phyloP scores from a whole-genome alignment of 768 basidiomycete species.

The Lactifluus hygrophoroides region DNA sequence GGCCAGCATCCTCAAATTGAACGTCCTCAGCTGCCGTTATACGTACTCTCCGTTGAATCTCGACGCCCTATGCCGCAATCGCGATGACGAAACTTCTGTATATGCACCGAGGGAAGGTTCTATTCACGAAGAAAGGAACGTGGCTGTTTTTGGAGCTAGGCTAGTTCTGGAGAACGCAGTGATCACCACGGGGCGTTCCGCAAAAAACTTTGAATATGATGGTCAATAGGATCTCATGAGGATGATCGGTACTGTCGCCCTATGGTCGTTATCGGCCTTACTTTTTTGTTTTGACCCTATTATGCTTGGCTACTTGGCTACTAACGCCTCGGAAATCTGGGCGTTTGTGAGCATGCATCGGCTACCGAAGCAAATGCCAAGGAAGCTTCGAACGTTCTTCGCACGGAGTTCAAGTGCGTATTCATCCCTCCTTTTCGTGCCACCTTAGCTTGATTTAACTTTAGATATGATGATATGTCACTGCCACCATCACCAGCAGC shows the following conservation, averaged over 20 bases:
- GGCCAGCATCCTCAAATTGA: constrained; percentile 49
- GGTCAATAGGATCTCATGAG: constrained; percentile 48
- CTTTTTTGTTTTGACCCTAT: too few species aligned
- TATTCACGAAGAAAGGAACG: too few species aligned
- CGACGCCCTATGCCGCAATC: constrained; percentile 22
- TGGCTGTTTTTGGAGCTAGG: constrained; percentile 46
- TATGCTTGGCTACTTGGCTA: constrained; percentile 57
- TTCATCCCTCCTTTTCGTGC: neutral
- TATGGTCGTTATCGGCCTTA: neutral
- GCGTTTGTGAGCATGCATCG: constrained; percentile 76
- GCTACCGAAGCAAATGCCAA: constrained; percentile 69
- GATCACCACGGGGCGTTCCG: constrained; percentile 33
- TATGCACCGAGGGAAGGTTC: constrained; percentile 30
- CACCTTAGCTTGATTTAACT: neutral
- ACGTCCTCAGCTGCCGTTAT: constrained; percentile 49
- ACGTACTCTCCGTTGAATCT: constrained; percentile 17
- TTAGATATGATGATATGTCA: constrained; percentile 17
- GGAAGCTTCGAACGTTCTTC: constrained; percentile 73
- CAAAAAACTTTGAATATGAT: constrained; percentile 32
- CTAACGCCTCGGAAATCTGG: constrained; percentile 78
- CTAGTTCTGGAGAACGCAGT: constrained; percentile 28
- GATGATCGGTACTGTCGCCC: constrained; percentile 51
- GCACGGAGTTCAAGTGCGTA: constrained; percentile 77
- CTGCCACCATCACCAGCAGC: constrained; percentile 20
- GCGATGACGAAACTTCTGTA: constrained; percentile 27